Evolutionary conservation across 2,329 filamentous ascomycete species (phyloP).

Genomic region (Fusarium pilosicola): DNA sequence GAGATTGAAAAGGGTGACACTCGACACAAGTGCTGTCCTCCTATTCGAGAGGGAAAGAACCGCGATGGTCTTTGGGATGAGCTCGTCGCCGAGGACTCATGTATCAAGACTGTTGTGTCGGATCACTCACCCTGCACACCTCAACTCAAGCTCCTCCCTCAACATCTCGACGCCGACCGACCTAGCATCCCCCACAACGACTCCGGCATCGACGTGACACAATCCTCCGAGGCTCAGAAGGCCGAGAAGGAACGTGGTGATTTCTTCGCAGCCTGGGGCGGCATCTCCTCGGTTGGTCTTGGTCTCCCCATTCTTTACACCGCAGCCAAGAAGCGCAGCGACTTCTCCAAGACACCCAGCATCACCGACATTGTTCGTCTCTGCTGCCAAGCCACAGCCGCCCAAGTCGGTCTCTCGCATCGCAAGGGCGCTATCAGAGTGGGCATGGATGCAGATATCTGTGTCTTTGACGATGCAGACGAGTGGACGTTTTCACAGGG

Average conservation of each 20-base stretch:
- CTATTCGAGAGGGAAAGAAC: conserved; percentile 83
- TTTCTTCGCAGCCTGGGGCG: conserved; percentile 97
- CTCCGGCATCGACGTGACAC: conserved; percentile 62
- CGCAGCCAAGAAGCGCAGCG: conserved; percentile 70
- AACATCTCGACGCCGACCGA: conserved; percentile 59
- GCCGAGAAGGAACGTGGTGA: conserved; percentile 69
- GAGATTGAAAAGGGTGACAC: conserved; percentile 86
- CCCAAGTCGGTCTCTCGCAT: conserved; percentile 85
- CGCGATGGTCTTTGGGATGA: conserved; percentile 90
- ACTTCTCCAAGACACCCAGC: conserved; percentile 56
- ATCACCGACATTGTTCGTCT: conserved; percentile 84
- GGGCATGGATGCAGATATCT: conserved; percentile 90
- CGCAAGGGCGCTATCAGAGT: conserved; percentile 79
- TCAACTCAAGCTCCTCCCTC: conserved; percentile 87
- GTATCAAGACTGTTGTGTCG: conserved; percentile 91
- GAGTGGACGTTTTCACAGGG: conserved; percentile 77
- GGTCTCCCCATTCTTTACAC: conserved; percentile 93
- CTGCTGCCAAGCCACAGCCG: conserved; percentile 86
- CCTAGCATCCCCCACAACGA: conserved; percentile 59
- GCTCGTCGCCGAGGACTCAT: conserved; percentile 74
- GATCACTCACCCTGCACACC: conserved; percentile 98
- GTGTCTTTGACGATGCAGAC: conserved; percentile 88
- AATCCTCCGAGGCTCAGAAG: conserved; percentile 46
- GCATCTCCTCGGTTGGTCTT: conserved; percentile 92
- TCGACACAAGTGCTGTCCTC: conserved; percentile 93